Evolutionary conservation across 2,329 filamentous ascomycete genomes (phyloP), one percentile per base, ranked within the genome.

Genomic region (Talaromyces sp.): DNA sequence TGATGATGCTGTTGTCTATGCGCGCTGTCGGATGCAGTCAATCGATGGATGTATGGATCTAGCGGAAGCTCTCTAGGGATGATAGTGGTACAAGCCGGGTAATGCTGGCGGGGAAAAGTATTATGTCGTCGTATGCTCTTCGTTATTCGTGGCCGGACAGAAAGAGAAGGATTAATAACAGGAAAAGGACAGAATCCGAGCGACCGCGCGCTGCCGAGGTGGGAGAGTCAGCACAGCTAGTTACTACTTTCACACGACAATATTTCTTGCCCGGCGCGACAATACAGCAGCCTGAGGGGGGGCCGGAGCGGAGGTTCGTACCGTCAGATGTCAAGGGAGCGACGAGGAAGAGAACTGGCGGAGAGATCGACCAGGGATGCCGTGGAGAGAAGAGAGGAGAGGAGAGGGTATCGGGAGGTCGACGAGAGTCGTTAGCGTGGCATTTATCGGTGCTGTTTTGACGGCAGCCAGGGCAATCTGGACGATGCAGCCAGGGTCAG

Each of bases 301-400:
- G 30, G 47, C 40, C 51, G 56, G 23, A 23, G 23, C 23, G 64
- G 36, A 40, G 53, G 52, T 63, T 27, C 70, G 61, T 71, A 75
- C 73, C 70, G 70, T 73, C 68, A 68, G 65, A 65, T 68, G 65
- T 63, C 57, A 65, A 73, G 70, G 64, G 71, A 73, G 65, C 67
- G 70, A 74, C 70, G 65, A 66, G 63, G 66, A 69, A 67, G 62
- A 58, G 62, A 58, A 52, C 31, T n/a, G 63, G 61, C 63, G 61
- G 61, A 64, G 57, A 64, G 57, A 63, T 47, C 63, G 47, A 63
- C 59, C 36, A 55, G 63, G 57, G 55, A 23, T 52, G 53, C 23
- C 23, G 23, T 23, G 23, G 23, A 23, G 23, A 23, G 23, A 23
- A 23, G 23, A 23, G 23, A 23, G 23, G 23, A 23, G 23, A 23